phyloP scores from a whole-genome alignment of 2,329 filamentous ascomycete species.

The Botryotinia narcissicola region DNA sequence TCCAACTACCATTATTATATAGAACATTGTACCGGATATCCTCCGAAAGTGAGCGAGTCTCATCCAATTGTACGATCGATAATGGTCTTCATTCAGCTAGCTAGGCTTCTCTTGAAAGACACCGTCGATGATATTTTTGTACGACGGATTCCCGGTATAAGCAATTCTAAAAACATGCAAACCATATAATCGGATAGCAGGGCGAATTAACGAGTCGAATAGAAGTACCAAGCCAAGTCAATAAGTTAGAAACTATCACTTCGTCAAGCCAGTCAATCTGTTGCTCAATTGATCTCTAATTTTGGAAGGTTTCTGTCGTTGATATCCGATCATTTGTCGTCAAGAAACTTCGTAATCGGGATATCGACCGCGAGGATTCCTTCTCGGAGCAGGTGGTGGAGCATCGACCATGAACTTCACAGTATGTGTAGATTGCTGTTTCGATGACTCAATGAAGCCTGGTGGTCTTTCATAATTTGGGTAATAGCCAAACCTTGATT shows the following conservation, averaged over 20 bases:
- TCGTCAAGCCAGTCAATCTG: not conserved
- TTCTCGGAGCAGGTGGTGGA: not conserved
- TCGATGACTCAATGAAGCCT: not conserved
- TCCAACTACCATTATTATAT: not conserved
- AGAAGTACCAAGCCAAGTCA: not conserved
- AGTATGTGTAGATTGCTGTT: not conserved
- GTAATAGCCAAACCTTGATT: not conserved
- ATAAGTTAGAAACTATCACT: not conserved
- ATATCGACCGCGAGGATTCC: conserved; percentile 10
- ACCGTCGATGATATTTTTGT: not conserved
- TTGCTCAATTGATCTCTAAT: not conserved
- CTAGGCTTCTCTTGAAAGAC: not conserved
- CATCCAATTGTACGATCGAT: not conserved
- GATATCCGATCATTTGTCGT: not conserved
- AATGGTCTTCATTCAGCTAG: not conserved
- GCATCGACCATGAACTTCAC: not conserved
- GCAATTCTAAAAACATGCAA: not conserved
- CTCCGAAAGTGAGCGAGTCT: not conserved
- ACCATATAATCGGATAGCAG: not conserved
- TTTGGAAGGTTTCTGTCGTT: not conserved
- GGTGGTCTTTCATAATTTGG: not conserved
- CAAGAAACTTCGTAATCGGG: not conserved
- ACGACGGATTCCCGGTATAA: not conserved
- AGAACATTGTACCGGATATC: not conserved
- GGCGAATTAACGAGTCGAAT: not conserved